Conservation (phyloP, 2,329 filamentous ascomycete genomes). For the Botrytis fabae region DNA sequence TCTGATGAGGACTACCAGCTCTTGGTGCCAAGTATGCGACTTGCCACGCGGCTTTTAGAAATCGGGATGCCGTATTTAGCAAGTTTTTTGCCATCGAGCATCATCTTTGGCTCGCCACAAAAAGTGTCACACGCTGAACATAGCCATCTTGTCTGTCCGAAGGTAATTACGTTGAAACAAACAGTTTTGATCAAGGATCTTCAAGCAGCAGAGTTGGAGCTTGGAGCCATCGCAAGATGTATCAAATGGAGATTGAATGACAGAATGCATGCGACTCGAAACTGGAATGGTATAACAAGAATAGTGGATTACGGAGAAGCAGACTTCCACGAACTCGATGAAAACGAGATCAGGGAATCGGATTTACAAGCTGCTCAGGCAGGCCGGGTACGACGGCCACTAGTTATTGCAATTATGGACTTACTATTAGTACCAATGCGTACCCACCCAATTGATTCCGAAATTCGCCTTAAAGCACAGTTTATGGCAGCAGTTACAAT, state of each 20-base stretch:
- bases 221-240: constrained; percentile 28
- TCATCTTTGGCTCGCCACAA: constrained; percentile 16
- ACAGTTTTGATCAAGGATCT: constrained; percentile 17
- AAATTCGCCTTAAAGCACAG: constrained; percentile 30
- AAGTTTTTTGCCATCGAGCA: constrained; percentile 32
- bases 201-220: constrained; percentile 25
- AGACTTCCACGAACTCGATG: constrained; percentile 17
- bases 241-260: constrained; percentile 33
- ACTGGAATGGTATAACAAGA: constrained; percentile 30
- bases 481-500: constrained; percentile 37
- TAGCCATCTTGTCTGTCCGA: not conserved
- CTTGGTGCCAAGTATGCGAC: constrained; percentile 34
- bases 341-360: constrained; percentile 18
- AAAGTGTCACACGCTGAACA: constrained; percentile 3
- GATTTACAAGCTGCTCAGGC: constrained; percentile 24
- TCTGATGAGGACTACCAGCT: constrained; percentile 29
- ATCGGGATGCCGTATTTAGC: constrained; percentile 33
- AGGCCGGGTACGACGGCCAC: constrained; percentile 25
- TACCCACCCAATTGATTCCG: constrained; percentile 22
- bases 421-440: constrained; percentile 33
- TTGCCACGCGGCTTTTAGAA: constrained; percentile 33
- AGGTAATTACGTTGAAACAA: constrained; percentile 5
- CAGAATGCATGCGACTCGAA: constrained; percentile 26
- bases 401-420: constrained; percentile 33
- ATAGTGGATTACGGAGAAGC: constrained; percentile 20